Base-by-base conservation (phyloP, 805 yeast genomes). In the Dipodascus geniculatus region DNA sequence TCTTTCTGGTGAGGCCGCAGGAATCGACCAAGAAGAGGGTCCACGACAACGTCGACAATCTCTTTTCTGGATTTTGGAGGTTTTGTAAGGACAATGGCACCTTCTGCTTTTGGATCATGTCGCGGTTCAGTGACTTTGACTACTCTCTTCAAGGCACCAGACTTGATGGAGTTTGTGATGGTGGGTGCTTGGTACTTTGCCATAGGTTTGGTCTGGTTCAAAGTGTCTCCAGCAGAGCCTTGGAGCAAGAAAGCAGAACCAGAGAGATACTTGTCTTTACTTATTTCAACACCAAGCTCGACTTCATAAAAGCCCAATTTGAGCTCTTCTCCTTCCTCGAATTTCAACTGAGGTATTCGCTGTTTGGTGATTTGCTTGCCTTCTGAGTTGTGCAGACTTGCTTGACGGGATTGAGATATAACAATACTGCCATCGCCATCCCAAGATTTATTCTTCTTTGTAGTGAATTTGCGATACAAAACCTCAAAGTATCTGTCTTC, bases 361-460 rank as follows among this genome's bases (percentile, higher is more conserved):
- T 47, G 49, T 16, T 22, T 22, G 4, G 49, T 22, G 16, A 63
- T 16, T 14, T 49, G 49, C n/a, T 54, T 55, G 1, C 60, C 63
- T 2, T 48, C 23, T 9, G 61, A 68, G 51, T 62, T 64, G 48
- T 62, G 61, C 8, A 70, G 49, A 0, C 61, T 31, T 1, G 64
- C 65, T 2, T 38, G 19, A 1, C 55, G 57, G 17, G 33, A 17
- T 19, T 16, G 17, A 42, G 33, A 17, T 14, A 50, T 20, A 23
- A 68, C 60, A 16, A 84, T 69, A 33, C 70, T 67, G 0, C 96
- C 98, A 69, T 93, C 98, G 1, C 95, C 96, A 53, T 87, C 95
- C 99, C 99, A 93, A 0, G 88, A 82, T 65, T 90, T 90, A 66
- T 89, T 81, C 72, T 91, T 88, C 68, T 85, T 87, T 31, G 70